Base-by-base conservation (phyloP, 2,329 filamentous ascomycete species). In the Aspergillus terreus region DNA sequence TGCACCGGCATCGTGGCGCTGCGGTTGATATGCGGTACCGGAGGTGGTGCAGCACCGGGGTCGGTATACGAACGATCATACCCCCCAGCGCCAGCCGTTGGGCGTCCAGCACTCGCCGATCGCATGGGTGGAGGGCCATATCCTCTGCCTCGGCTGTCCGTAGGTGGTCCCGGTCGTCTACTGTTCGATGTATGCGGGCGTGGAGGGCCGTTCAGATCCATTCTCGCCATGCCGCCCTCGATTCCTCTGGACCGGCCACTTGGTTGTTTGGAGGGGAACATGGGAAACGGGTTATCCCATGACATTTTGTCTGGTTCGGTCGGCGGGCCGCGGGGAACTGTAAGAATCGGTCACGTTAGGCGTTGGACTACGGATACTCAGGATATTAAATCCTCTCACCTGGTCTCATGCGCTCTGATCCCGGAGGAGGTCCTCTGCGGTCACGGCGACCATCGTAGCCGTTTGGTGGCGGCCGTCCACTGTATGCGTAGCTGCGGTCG, bases 281-380 rank as follows among this genome's bases (percentile, higher is more conserved):
- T 62, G 23, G 78, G 77, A 50, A 80, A 80, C 3, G 78, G 78
- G 56, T 74, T 77, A 51, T 81, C 78, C 66, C 72, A 79, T 25
- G 68, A 55, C 36, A 66, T 49, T 23, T 59, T 63, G 40, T 70
- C 67, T 42, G 74, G 68, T 32, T 71, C 75, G 44, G 67, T 66
- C 3, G 69, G 71, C 33, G 59, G 58, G 46, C 58, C 60, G 45
- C 46, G 61, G 61, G 65, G 64, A 54, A 68, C 64, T 61, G 58
- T 55, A 45, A 35, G 58, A 44, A 62, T 51, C 15, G 41, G 35
- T 61, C 52, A 60, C 50, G 15, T 42, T 42, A 19, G 32, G 41
- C 36, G 19, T 48, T 27, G 21, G 9, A 23, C 27, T 21, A 21
- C 36, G 42, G 17, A 48, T 21, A 3, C 40, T 25, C 23, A 15